Conservation (phyloP, 352 stramenopile genomes). For the Lagenidium giganteum region DNA sequence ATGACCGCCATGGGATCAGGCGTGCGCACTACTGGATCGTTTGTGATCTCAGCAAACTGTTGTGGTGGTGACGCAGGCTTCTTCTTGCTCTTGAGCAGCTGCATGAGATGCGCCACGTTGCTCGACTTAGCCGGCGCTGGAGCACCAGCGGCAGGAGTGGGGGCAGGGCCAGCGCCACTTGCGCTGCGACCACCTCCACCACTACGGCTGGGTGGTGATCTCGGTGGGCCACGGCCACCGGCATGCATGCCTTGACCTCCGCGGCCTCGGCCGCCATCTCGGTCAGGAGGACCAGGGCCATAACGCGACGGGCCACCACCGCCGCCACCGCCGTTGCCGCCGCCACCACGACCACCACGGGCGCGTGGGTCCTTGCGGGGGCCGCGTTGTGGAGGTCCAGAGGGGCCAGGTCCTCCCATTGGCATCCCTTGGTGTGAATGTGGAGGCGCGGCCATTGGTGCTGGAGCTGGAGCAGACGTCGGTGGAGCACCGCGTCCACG, state of each 20-base stretch:
- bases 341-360: not conserved
- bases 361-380: too few relatives aligned
- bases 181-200: slow-evolving; percentile 2
- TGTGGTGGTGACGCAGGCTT: slow-evolving; percentile 11
- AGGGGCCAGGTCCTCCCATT: too few relatives aligned
- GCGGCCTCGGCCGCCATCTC: too few relatives aligned
- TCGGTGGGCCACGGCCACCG: slow-evolving; percentile 6
- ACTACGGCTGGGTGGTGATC: too few relatives aligned
- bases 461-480: slow-evolving; percentile 1
- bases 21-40: slow-evolving; percentile 34
- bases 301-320: too few relatives aligned
- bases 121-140: slow-evolving; percentile 37
- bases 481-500: slow-evolving; percentile 8
- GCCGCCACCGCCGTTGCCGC: too few relatives aligned
- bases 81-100: slow-evolving; percentile 76
- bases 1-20: slow-evolving; percentile 73
- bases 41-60: slow-evolving; percentile 56
- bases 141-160: slow-evolving; percentile 10
- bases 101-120: slow-evolving; percentile 79
- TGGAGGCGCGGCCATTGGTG: slow-evolving; percentile 1
- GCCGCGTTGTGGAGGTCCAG: too few relatives aligned
- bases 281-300: too few relatives aligned
- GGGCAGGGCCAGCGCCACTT: slow-evolving; percentile 8
- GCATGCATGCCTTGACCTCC: too few relatives aligned
- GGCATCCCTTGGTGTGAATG: too few relatives aligned